Conservation (phyloP, 331 rosid genomes). For the Acacia concinna region DNA sequence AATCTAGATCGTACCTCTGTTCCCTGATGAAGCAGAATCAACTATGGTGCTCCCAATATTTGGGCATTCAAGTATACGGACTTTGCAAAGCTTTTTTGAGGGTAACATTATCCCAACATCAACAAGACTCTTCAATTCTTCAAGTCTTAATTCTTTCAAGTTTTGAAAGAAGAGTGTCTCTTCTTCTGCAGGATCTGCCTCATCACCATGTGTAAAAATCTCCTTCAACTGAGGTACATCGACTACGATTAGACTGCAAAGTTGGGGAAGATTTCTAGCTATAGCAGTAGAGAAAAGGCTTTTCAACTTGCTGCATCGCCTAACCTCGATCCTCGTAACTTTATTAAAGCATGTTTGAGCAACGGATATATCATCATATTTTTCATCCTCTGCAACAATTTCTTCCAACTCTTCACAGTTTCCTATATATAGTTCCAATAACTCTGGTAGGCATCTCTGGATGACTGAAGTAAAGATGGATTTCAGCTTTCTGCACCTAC, state of each 20-base stretch:
- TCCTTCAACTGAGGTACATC: slow-evolving; percentile 9
- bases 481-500: neutral
- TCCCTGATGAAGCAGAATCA: neutral
- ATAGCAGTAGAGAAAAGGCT: neutral
- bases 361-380: neutral
- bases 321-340: neutral
- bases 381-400: neutral
- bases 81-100: neutral
- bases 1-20: neutral
- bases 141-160: neutral
- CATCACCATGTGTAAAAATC: neutral
- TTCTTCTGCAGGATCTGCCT: neutral
- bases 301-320: slow-evolving; percentile 3
- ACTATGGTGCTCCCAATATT: neutral
- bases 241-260: neutral
- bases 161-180: neutral
- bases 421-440: slow-evolving; percentile 1
- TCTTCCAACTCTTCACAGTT: slow-evolving; percentile 23
- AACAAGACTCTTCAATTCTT: slow-evolving; percentile 7
- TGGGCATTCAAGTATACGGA: neutral
- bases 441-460: slow-evolving; percentile 8
- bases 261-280: slow-evolving; percentile 17
- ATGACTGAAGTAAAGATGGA: neutral
- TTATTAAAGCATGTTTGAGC: neutral
- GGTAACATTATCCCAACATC: neutral